phyloP scores from a whole-genome alignment of 495 filamentous ascomycete species.

The Hypoxylon lienhwacheense region DNA sequence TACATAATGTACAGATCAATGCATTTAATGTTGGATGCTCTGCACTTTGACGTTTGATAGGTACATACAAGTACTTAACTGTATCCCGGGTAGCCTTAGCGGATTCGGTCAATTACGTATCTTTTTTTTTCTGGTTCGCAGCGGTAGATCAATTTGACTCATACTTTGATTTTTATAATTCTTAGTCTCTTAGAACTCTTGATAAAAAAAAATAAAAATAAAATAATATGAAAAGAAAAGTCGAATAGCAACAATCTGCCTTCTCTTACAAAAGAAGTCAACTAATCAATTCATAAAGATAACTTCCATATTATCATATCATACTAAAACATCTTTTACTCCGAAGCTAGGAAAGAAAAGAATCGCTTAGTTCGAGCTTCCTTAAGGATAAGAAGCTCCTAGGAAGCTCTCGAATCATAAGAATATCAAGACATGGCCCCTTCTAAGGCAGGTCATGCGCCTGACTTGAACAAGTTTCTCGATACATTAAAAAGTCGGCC shows the following conservation, averaged over 20 bases:
- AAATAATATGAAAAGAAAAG: neutral
- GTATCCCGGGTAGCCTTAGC: no score
- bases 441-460: slow-evolving; percentile 54
- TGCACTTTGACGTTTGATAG: no score
- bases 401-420: neutral
- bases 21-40: no score
- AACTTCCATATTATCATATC: no score
- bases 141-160: slow-evolving; percentile 18
- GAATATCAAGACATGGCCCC: slow-evolving; percentile 43
- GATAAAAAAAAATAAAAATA: no score
- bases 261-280: neutral
- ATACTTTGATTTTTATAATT: neutral
- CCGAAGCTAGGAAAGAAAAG: no score
- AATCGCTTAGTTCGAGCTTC: slow-evolving; percentile 6
- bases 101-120: slow-evolving; percentile 6
- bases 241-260: neutral
- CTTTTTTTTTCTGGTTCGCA: neutral
- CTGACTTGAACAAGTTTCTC: slow-evolving; percentile 73
- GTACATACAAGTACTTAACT: slow-evolving; percentile 9
- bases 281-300: no score
- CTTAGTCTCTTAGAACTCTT: no score
- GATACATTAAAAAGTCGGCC: slow-evolving; percentile 70
- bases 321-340: no score
- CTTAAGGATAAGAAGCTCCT: neutral
- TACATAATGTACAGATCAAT: neutral